Percentiles rank a stretch among this genome's conserved stretches.
These are phyloP conservation scores for Agaricus subrufescens DNA, from an alignment of 768 basidiomycete species.

Conservation along the genomic window DNA sequence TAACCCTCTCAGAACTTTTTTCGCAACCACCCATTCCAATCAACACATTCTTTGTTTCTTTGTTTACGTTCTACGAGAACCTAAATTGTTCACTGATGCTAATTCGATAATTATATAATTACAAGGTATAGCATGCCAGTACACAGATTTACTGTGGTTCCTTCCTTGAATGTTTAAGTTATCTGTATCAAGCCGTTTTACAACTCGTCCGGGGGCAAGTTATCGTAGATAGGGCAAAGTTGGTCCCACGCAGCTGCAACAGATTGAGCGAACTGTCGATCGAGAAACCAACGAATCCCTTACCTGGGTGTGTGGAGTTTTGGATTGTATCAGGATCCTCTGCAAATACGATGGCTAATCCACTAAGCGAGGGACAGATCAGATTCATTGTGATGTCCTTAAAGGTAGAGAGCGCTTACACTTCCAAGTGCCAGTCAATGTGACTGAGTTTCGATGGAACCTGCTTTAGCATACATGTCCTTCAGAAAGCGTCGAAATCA, in stretches of 20 bases:
- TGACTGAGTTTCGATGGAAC: constrained; percentile 21
- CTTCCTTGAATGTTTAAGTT: not conserved
- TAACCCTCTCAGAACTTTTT: not conserved
- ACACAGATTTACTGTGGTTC: constrained; percentile 8
- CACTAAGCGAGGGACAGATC: constrained; percentile 15
- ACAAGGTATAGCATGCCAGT: not conserved
- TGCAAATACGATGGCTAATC: constrained; percentile 30
- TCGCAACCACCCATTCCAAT: too few species aligned
- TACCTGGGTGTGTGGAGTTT: not conserved
- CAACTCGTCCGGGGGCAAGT: constrained; percentile 1
- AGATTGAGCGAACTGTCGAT: not conserved
- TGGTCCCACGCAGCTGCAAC: constrained; percentile 19
- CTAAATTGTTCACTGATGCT: too few species aligned
- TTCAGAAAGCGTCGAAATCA: not conserved
- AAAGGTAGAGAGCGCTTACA: constrained; percentile 8
- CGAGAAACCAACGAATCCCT: not conserved
- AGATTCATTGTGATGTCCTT: not conserved
- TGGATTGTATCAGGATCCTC: constrained; percentile 19
- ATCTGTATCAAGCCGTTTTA: not conserved
- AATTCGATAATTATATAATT: not conserved
- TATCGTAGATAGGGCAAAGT: constrained; percentile 20
- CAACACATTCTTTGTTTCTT: too few species aligned
- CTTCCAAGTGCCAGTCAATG: constrained; percentile 38
- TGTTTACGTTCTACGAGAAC: too few species aligned
- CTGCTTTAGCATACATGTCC: not conserved